Base-by-base conservation (phyloP, 2,329 filamentous ascomycete genomes). In the Hyphodiscus sp. region DNA sequence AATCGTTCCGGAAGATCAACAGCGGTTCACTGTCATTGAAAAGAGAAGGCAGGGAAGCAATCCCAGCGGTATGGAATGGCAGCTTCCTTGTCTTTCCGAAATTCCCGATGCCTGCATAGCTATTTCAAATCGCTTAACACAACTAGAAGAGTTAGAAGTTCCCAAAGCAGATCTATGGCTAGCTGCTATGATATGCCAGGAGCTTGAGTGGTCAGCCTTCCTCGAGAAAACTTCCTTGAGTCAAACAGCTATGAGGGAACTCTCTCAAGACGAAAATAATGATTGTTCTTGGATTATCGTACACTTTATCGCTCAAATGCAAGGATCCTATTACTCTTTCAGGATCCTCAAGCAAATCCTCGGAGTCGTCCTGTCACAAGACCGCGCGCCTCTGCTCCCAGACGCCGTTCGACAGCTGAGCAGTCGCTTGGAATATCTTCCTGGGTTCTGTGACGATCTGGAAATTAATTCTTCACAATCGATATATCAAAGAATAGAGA, bases 271-370 rank as follows among this genome's bases (percentile, higher is more conserved):
- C 11, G 20, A 20, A 30, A n/a, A 53, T 6, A 48, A 45, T 13
- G 50, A 53, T 20, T 57, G 64, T 26, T 58, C 50, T n/a, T 69
- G 67, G 67, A 65, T 68, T 41, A 49, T 60, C 9, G 52, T 69
- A 26, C 67, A 69, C 23, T 61, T 65, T 23, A 55, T 61, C 15
- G 63, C 65, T 45, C 65, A 68, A 47, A 50, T 68, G 18, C 63
- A 68, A 49, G 64, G 61, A 16, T 66, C 64, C 2, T 62, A 59
- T 38, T 68, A 69, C 52, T 68, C 67, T 9, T 64, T 67, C 45
- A 63, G 67, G 23, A 65, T 69, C 16, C 55, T 69, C 9, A 62
- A 62, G 43, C 67, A 69, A 44, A 59, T 68, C 6, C 45, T 58
- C 18, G 46, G n/a, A n/a, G 41, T 68, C 33, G 44, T 63, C 8